phyloP scores from a whole-genome alignment of 768 basidiomycete species.

The Boletus coccyginus region DNA sequence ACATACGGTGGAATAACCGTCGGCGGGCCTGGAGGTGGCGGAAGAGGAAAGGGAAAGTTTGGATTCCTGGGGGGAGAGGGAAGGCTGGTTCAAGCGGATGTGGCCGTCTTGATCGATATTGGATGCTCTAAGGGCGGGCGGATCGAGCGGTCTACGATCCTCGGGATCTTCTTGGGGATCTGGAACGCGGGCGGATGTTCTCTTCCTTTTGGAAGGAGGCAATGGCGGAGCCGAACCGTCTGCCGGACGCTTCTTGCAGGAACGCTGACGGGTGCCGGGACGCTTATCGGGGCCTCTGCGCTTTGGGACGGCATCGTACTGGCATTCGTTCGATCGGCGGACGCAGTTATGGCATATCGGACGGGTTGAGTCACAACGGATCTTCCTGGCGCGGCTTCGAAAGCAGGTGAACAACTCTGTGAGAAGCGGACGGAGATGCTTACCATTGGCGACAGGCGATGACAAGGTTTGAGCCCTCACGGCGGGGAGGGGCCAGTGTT shows the following conservation, averaged over 20 bases:
- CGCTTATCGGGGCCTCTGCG: constrained; percentile 84
- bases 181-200: constrained; percentile 32
- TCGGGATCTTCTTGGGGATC: constrained; percentile 32
- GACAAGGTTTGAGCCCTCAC: constrained; percentile 64
- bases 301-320: constrained; percentile 78
- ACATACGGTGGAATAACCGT: constrained; percentile 28
- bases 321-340: constrained; percentile 72
- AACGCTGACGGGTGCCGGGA: constrained; percentile 79
- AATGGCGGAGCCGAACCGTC: constrained; percentile 50
- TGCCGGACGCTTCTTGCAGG: constrained; percentile 76
- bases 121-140: constrained; percentile 23
- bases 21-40: constrained; percentile 25
- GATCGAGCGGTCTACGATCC: constrained; percentile 29
- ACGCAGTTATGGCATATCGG: constrained; percentile 81
- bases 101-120: constrained; percentile 25
- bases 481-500: constrained; percentile 36
- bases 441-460: constrained; percentile 86
- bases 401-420: constrained; percentile 30
- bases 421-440: constrained; percentile 34
- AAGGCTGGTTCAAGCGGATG: constrained; percentile 27
- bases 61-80: constrained; percentile 32
- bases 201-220: constrained; percentile 55
- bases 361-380: constrained; percentile 80
- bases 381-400: constrained; percentile 77
- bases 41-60: constrained; percentile 33